Conservation (phyloP, 164 flowering plant species). For the Umbilicus rupestris region DNA sequence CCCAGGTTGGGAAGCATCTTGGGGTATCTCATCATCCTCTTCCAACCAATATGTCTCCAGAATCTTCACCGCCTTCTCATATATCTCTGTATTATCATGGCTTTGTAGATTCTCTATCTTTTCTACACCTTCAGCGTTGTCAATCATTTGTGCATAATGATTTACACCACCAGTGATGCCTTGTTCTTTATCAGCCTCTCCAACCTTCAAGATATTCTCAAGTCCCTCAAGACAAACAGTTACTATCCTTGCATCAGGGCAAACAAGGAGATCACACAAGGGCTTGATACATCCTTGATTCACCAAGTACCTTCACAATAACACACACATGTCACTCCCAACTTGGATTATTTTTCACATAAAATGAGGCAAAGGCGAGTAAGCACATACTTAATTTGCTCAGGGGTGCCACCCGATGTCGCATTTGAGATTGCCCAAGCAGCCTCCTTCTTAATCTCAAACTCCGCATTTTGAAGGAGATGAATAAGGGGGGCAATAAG, state of each 20-base stretch:
- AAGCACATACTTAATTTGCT: slow-evolving; percentile 35
- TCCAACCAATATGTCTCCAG: slow-evolving; percentile 66
- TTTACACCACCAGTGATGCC: slow-evolving; percentile 40
- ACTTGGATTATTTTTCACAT: neutral
- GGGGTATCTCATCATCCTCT: slow-evolving; percentile 48
- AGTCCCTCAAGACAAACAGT: slow-evolving; percentile 65
- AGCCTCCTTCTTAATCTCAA: slow-evolving; percentile 60
- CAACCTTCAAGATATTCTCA: slow-evolving; percentile 66
- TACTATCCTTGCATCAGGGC: slow-evolving; percentile 63
- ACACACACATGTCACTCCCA: neutral
- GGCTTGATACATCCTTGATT: slow-evolving; percentile 55
- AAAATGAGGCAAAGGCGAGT: neutral
- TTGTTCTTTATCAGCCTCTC: slow-evolving; percentile 49
- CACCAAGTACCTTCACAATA: slow-evolving; percentile 36
- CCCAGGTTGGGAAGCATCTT: slow-evolving; percentile 39
- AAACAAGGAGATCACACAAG: slow-evolving; percentile 49
- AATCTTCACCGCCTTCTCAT: slow-evolving; percentile 65
- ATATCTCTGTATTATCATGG: slow-evolving; percentile 68
- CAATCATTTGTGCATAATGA: slow-evolving; percentile 47
- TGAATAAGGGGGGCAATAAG: slow-evolving; percentile 13
- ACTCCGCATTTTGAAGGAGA: slow-evolving; percentile 34
- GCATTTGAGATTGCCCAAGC: slow-evolving; percentile 61
- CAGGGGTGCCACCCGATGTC: slow-evolving; percentile 44
- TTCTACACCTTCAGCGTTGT: slow-evolving; percentile 61
- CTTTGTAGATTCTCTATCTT: slow-evolving; percentile 63